phyloP scores from a whole-genome alignment of 495 filamentous ascomycete species.

The Lepidopterella palustris region DNA sequence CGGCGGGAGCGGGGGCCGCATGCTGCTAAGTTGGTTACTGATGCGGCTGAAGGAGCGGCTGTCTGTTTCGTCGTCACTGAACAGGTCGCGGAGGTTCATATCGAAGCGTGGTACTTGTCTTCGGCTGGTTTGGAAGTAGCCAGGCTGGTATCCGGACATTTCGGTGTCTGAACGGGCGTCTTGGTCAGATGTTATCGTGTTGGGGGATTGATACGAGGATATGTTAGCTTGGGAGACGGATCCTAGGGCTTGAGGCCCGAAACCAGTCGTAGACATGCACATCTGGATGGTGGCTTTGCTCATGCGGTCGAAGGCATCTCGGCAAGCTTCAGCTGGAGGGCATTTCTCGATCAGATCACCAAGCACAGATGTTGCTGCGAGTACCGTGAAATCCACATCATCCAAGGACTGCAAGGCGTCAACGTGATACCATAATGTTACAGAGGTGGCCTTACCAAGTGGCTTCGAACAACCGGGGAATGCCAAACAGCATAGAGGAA shows the following conservation, averaged over 20 bases:
- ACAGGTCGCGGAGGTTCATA: slow-evolving; percentile 57
- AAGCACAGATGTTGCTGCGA: slow-evolving; percentile 87
- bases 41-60: slow-evolving; percentile 22
- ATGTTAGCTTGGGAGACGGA: neutral
- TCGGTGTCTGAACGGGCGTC: slow-evolving; percentile 15
- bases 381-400: slow-evolving; percentile 91
- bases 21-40: slow-evolving; percentile 34
- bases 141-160: slow-evolving; percentile 14
- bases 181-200: slow-evolving; percentile 12
- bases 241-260: slow-evolving; percentile 47
- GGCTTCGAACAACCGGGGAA: slow-evolving; percentile 76
- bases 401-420: slow-evolving; percentile 65
- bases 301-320: slow-evolving; percentile 92
- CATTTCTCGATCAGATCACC: slow-evolving; percentile 70
- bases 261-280: slow-evolving; percentile 76
- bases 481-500: slow-evolving; percentile 98
- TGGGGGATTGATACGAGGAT: slow-evolving; percentile 17
- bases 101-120: slow-evolving; percentile 53
- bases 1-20: slow-evolving; percentile 32
- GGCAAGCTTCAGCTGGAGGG: slow-evolving; percentile 74
- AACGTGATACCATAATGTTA: slow-evolving; percentile 17
- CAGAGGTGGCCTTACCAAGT: slow-evolving; percentile 57
- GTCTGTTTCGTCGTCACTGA: slow-evolving; percentile 37
- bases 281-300: slow-evolving; percentile 91
- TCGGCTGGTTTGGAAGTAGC: slow-evolving; percentile 32